Evolutionary conservation across 352 stramenopile species (phyloP), one percentile per base, ranked within the genome.

Genomic region (Thraustochytrium striatum): DNA sequence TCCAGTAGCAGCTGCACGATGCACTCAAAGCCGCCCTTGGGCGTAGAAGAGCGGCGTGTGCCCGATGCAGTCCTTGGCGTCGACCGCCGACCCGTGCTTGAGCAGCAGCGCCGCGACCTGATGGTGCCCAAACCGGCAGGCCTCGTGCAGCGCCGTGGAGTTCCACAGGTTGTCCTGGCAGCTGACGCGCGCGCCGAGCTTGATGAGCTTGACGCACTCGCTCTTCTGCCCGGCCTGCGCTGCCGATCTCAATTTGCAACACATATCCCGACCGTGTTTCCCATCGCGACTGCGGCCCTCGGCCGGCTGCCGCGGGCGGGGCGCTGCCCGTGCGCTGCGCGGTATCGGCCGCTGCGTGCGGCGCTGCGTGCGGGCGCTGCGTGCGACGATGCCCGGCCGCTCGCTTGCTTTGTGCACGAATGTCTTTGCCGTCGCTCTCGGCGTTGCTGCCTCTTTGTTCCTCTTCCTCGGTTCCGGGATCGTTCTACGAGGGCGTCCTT

Each of bases 101-200:
- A 75, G 0, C 19, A 75, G 52, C 21, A 75, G 50, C 41, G 32
- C 30, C 16, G 52, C 65, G 19, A 75, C 65, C 44, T 61, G 33
- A n/a, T 75, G 65, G 30, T 75, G 65, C 8, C 65, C 65, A 7
- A 41, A 75, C 39, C 65, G 11, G 41, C 65, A 75, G 11, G 65
- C 65, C 39, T 75, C 65, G 16, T 75, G 65, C 41, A 75, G 52
- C 28, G 65, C 65, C 25, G 65, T 62, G 28, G 65, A 75, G 21
- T 61, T 75, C n/a, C 50, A 75, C 65, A 75, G 8, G 65, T 75
- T 75, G 25, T 75, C 65, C 65, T 75, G 65, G 65, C 65, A 75
- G n/a, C 25, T 75, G 19, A 75, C 65, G 9, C 8, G 21, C 16
- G 65, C 65, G 32, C 65, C 65, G 32, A 13, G 41, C 39, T 75